Percentiles rank a stretch among this genome's conserved stretches.
These are phyloP conservation scores for Neurospora sublineolata DNA, from an alignment of 495 filamentous ascomycete species.

Conservation along the genomic window DNA sequence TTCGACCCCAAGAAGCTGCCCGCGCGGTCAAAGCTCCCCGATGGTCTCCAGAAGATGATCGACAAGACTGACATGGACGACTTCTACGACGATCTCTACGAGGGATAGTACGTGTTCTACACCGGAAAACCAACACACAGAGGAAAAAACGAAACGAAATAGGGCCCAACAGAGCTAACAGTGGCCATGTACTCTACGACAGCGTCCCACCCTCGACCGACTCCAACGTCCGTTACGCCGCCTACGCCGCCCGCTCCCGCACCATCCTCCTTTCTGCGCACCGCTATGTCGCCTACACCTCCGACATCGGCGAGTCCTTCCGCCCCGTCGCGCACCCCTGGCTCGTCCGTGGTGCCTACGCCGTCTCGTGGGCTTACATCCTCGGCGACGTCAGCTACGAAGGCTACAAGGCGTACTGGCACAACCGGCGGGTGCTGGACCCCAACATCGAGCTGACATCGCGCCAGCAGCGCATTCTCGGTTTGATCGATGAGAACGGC, in stretches of 20 bases:
- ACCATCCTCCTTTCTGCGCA: slow-evolving; percentile 86
- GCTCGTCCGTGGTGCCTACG: slow-evolving; percentile 74
- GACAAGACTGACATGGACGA: slow-evolving; percentile 57
- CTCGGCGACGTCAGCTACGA: slow-evolving; percentile 84
- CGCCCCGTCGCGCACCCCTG: slow-evolving; percentile 81
- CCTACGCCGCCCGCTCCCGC: slow-evolving; percentile 74
- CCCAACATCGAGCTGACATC: slow-evolving; percentile 34
- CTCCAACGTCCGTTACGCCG: slow-evolving; percentile 77
- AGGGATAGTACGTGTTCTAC: slow-evolving; percentile 58
- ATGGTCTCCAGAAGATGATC: slow-evolving; percentile 58
- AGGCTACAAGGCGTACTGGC: slow-evolving; percentile 87
- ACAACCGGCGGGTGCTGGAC: slow-evolving; percentile 54
- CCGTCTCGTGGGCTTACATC: slow-evolving; percentile 84
- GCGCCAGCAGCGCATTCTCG: slow-evolving; percentile 26
- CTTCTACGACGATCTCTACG: slow-evolving; percentile 65
- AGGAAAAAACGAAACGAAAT: neutral
- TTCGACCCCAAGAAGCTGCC: slow-evolving; percentile 41
- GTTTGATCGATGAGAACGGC: slow-evolving; percentile 14
- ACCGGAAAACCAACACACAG: neutral
- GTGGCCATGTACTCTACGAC: slow-evolving; percentile 8
- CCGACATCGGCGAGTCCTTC: slow-evolving; percentile 94
- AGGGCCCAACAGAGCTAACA: neutral
- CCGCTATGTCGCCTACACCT: slow-evolving; percentile 95
- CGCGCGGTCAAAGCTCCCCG: slow-evolving; percentile 51
- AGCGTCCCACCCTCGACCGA: slow-evolving; percentile 77